Evolutionary conservation across 495 filamentous ascomycete genomes (phyloP).

Genomic region (Tuber umbilicatum): DNA sequence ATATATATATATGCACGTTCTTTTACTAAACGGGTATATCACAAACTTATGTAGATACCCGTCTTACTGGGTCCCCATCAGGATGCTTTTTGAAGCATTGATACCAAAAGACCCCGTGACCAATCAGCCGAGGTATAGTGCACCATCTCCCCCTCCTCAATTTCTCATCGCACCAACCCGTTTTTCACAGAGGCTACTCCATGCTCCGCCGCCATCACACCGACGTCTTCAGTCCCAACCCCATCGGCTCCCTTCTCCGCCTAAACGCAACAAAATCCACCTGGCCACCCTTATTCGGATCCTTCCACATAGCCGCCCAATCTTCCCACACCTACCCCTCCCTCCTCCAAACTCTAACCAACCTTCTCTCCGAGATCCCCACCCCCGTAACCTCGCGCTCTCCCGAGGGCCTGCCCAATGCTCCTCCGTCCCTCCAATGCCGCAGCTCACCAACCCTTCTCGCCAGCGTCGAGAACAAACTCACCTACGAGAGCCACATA

Average conservation of each 20-base stretch:
- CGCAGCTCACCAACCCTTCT: slow-evolving; percentile 3
- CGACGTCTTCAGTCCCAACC: slow-evolving; percentile 1
- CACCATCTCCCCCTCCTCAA: neutral
- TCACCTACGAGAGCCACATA: slow-evolving; percentile 25
- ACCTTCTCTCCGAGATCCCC: slow-evolving; percentile 15
- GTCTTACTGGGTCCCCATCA: slow-evolving; percentile 40
- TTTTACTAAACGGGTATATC: neutral
- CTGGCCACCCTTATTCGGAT: slow-evolving; percentile 26
- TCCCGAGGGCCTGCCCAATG: slow-evolving; percentile 8
- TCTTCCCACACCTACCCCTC: slow-evolving; percentile 9
- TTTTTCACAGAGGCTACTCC: slow-evolving; percentile 30
- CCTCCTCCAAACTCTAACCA: slow-evolving; percentile 13
- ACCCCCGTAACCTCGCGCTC: slow-evolving; percentile 24
- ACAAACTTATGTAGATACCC: slow-evolving; percentile 27
- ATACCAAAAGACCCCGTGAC: slow-evolving; percentile 33
- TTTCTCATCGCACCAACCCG: neutral
- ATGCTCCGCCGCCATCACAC: slow-evolving; percentile 24
- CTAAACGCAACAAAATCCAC: slow-evolving; percentile 37
- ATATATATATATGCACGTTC: neutral
- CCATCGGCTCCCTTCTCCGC: slow-evolving; percentile 22
- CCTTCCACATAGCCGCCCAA: slow-evolving; percentile 9
- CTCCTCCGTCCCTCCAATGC: neutral
- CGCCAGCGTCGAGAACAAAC: slow-evolving; percentile 16
- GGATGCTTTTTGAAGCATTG: slow-evolving; percentile 30
- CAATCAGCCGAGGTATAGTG: slow-evolving; percentile 24